Conservation (phyloP, 2,329 filamentous ascomycete genomes). For the Hypoxylon sp. region DNA sequence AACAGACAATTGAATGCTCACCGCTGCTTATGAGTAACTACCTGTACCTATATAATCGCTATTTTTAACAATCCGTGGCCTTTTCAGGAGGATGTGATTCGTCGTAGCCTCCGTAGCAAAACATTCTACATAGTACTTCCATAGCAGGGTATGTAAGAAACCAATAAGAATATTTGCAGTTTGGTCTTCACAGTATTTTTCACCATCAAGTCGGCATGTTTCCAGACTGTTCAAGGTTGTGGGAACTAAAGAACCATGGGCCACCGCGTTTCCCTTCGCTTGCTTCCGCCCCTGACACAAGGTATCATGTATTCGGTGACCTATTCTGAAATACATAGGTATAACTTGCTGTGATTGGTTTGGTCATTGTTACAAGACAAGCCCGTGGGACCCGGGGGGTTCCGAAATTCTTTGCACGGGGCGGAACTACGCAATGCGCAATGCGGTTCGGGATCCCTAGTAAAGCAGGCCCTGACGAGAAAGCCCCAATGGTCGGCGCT, state of each 20-base stretch:
- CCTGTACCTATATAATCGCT: not conserved
- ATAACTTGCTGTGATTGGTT: constrained; percentile 28
- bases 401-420: constrained; percentile 29
- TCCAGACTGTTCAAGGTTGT: constrained; percentile 30
- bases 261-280: constrained; percentile 44
- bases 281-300: constrained; percentile 46
- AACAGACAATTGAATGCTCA: constrained; percentile 11
- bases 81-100: constrained; percentile 8
- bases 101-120: not conserved
- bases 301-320: constrained; percentile 31
- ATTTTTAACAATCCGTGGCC: constrained; percentile 12
- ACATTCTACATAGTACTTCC: not conserved
- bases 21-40: constrained; percentile 7
- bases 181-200: not conserved
- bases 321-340: constrained; percentile 14
- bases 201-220: constrained; percentile 29
- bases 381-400: constrained; percentile 25
- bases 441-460: constrained; percentile 41
- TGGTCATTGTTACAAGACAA: constrained; percentile 37
- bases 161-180: not conserved
- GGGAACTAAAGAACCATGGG: constrained; percentile 21
- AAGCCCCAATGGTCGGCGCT: constrained; percentile 31
- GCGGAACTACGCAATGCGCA: constrained; percentile 30
- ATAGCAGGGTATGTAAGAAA: not conserved
- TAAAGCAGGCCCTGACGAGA: constrained; percentile 30